A percentile compares a stretch with the other conserved stretches of the same genome.
phyloP scores from a whole-genome alignment of 2,329 filamentous ascomycete species.

The Trichoderma sp. region DNA sequence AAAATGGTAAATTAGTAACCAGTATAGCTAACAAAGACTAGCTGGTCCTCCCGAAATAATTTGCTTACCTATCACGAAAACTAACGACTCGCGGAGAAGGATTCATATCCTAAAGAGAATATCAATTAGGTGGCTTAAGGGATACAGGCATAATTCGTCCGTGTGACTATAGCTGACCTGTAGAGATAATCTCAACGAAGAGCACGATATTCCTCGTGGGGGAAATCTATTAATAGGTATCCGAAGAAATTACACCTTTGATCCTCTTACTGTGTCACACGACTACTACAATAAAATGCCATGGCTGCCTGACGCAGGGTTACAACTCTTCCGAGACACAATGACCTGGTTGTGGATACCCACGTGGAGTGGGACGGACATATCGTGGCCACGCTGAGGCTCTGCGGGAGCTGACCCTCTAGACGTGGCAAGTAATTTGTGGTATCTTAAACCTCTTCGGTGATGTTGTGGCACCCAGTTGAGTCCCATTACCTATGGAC shows the following conservation, averaged over 20 bases:
- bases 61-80: not conserved
- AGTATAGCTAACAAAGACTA: not conserved
- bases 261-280: not conserved
- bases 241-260: not conserved
- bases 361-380: not conserved
- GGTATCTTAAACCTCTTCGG: not conserved
- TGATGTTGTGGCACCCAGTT: not conserved
- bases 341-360: not conserved
- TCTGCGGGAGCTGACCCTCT: not conserved
- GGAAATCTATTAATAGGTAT: not conserved
- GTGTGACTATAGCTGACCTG: not conserved
- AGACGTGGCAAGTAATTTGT: not conserved
- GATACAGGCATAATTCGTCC: not conserved
- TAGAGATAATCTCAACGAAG: too few species aligned
- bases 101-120: not conserved
- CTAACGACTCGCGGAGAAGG: not conserved
- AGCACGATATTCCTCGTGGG: not conserved
- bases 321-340: not conserved
- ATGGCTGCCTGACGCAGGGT: not conserved
- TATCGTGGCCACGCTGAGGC: not conserved
- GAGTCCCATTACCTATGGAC: not conserved
- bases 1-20: not conserved
- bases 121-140: not conserved
- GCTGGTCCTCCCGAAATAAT: not conserved
- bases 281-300: not conserved